phyloP scores from a whole-genome alignment of 2,329 filamentous ascomycete species.

The Colletotrichum musicola region DNA sequence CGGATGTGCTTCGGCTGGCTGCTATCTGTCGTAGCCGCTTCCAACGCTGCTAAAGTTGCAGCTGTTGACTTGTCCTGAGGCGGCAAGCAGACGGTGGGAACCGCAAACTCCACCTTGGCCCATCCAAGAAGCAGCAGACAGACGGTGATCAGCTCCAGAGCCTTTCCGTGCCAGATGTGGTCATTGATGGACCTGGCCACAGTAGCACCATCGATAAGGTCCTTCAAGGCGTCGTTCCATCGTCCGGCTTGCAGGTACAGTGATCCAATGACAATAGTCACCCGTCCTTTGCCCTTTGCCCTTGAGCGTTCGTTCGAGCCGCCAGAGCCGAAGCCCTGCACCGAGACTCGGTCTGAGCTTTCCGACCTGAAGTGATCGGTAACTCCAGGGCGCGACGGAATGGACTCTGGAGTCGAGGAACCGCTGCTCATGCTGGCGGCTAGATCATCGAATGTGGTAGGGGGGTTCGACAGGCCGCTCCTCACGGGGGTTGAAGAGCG shows the following conservation, averaged over 20 bases:
- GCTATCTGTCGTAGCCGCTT: slow-evolving; percentile 50
- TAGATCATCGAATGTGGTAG: slow-evolving; percentile 63
- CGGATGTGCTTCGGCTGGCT: slow-evolving; percentile 66
- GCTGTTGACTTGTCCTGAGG: slow-evolving; percentile 60
- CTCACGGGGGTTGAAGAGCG: slow-evolving; percentile 65
- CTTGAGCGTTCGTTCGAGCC: slow-evolving; percentile 82
- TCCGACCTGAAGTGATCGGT: slow-evolving; percentile 62
- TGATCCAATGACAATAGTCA: slow-evolving; percentile 83
- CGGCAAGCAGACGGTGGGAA: slow-evolving; percentile 70
- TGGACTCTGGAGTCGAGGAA: slow-evolving; percentile 57
- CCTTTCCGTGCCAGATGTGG: slow-evolving; percentile 97
- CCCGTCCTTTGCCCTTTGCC: slow-evolving; percentile 83
- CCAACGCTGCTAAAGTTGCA: slow-evolving; percentile 39
- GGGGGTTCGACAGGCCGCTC: slow-evolving; percentile 61
- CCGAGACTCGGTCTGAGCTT: slow-evolving; percentile 70
- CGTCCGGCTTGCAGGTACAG: slow-evolving; percentile 90
- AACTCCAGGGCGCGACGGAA: slow-evolving; percentile 52
- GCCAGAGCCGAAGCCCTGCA: slow-evolving; percentile 78
- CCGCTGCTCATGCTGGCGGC: slow-evolving; percentile 51
- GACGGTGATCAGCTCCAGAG: slow-evolving; percentile 86
- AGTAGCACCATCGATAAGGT: slow-evolving; percentile 83
- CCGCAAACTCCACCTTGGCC: slow-evolving; percentile 84
- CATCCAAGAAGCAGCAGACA: slow-evolving; percentile 87
- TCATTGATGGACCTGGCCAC: slow-evolving; percentile 85
- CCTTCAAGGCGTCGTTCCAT: slow-evolving; percentile 88